Evolutionary conservation across 768 basidiomycete species (phyloP), one percentile per base, ranked within the genome.

Genomic region (Lentinus tigrinus): DNA sequence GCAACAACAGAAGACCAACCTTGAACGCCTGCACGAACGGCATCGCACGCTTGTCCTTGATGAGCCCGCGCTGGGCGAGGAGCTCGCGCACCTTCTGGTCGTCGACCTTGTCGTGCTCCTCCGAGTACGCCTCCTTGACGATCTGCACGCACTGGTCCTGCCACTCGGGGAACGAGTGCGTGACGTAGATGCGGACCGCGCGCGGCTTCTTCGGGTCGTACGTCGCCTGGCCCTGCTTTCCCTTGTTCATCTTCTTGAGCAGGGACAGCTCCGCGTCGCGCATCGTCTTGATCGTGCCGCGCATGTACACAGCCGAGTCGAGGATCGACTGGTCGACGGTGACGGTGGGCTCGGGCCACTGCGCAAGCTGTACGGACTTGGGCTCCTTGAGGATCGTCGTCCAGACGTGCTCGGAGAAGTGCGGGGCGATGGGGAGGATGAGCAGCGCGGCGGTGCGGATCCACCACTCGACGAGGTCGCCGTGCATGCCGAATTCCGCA

Each of bases 41-140:
- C 96, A 98, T 98, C 40, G 82, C 82, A 42, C 87, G 84, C 78
- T 98, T 98, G 76, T 98, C 94, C 81, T 97, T 98, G 75, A 95
- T 87, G 70, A 98, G 70, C 4, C 92, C 94, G 21, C 78, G 80
- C 69, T 83, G 78, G 9, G 79, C 80, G 70, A 98, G 70, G 63
- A 82, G 64, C 65, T 84, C 77, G 70, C 87, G 82, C 50, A 95
- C 84, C 71, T 85, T 87, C 37, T 75, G 85, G 69, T 98, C 95
- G 68, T 99, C 92, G 34, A 98, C 88, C 64, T 78, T 81, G 57
- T 85, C 81, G 26, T 76, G 75, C 53, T 75, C 73, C 53, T 77
- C 77, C 40, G 75, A 74, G 66, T 88, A 95, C 24, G 87, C 77
- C 13, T 86, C 85, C 74, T 84, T 83, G 48, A 95, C 80, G 39